Evolutionary conservation across 2,329 filamentous ascomycete species (phyloP).

Genomic region (Sclerotinia minor): DNA sequence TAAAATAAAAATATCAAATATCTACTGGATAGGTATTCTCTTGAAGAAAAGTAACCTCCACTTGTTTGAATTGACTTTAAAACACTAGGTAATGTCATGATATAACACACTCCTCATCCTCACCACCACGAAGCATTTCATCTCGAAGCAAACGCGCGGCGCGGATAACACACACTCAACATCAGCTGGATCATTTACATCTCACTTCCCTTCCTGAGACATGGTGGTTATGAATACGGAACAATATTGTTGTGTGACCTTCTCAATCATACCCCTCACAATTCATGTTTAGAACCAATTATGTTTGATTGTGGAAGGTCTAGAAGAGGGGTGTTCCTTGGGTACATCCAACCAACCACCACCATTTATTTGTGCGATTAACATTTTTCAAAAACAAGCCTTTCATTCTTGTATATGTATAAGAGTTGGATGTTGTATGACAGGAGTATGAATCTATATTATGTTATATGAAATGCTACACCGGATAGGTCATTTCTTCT

Average conservation of each 20-base stretch:
- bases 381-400: neutral
- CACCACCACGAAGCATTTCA: neutral
- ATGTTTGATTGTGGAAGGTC: neutral
- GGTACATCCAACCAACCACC: too few species aligned
- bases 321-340: slow-evolving; percentile 7
- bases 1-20: too few species aligned
- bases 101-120: neutral
- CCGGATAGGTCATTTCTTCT: neutral
- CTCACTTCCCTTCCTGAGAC: neutral
- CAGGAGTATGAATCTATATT: neutral
- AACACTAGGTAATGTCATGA: neutral
- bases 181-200: slow-evolving; percentile 23
- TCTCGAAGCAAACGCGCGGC: neutral
- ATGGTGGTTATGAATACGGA: neutral
- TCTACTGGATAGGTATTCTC: neutral
- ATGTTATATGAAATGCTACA: neutral
- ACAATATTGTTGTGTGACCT: slow-evolving; percentile 10
- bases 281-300: slow-evolving; percentile 1
- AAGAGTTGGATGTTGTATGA: neutral
- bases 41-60: neutral
- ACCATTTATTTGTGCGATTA: neutral
- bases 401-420: neutral
- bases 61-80: neutral
- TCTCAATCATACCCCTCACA: neutral
- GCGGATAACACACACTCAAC: neutral